A percentile compares a stretch with the other conserved stretches of the same genome.
These are phyloP conservation scores for Diaporthe capsici DNA, from an alignment of 2,329 filamentous ascomycete species.

Conservation along the genomic window DNA sequence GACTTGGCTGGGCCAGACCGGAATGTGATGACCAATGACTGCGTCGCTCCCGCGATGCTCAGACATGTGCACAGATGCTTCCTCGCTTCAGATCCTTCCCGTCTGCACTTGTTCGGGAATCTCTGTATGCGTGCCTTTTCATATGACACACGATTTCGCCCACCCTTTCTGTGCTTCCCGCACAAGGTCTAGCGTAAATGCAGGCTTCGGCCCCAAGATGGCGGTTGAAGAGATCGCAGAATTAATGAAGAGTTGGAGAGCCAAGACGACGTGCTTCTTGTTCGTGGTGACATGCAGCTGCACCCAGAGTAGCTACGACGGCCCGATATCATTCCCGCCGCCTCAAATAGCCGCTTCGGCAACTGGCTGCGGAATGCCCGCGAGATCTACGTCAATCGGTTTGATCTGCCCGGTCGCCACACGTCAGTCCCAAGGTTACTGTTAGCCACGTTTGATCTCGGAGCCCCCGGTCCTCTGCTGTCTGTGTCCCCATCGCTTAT, in stretches of 20 bases:
- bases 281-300: background rate
- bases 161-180: background rate
- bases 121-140: background rate
- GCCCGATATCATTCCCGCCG: background rate
- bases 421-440: background rate
- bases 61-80: conserved; percentile 28
- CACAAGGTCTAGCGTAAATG: background rate
- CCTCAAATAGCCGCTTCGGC: background rate
- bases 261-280: background rate
- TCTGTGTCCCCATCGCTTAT: background rate
- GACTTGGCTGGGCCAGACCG: conserved; percentile 8
- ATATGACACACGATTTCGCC: conserved; percentile 13
- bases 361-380: background rate
- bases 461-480: background rate
- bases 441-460: background rate
- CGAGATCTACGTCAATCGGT: background rate
- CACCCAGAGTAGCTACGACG: background rate
- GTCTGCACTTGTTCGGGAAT: background rate
- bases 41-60: background rate
- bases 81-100: conserved; percentile 24
- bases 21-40: conserved; percentile 9
- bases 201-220: background rate
- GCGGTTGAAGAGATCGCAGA: background rate
- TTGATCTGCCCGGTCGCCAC: conserved; percentile 1
- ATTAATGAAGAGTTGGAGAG: background rate